Base-by-base conservation (phyloP, 306 rosid species). In the Inga laurina region DNA sequence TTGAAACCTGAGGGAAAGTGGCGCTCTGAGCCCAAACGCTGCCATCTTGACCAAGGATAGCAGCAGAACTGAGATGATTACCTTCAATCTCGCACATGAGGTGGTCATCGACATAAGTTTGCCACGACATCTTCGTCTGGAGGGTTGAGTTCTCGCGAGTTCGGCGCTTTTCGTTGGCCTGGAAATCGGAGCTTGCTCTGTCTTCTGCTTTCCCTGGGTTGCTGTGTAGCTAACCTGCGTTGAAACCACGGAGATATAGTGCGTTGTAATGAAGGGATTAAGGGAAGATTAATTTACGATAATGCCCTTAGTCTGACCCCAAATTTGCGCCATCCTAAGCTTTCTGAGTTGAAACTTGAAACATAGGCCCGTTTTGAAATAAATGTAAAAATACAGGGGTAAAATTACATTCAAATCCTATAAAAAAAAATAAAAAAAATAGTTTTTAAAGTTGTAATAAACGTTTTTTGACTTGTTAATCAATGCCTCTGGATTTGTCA, bases 11-110 rank as follows among this genome's bases (percentile, higher is more conserved):
- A 81, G 98, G 98, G 90, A 94, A 94, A 78, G 57, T 88, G 76
- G 85, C 0, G 87, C 97, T 94, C 90, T 94, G 95, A 39, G 98
- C 97, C 98, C 98, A 94, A 75, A 94, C 94, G 82, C 89, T 91
- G 56, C 98, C 98, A 78, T 92, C 97, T 1, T 79, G 95, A 82
- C 97, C 98, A 83, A 92, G 21, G 83, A 94, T 94, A 66, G 98
- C 98, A 0, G 98, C 94, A 46, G 91, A 80, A 46, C 81, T 65
- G 84, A 94, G 94, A 78, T 77, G 89, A 48, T 92, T 85, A 13
- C 94, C 94, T 27, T 93, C 98, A 35, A 92, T 90, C 0, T 94
- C 98, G 83, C 98, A 94, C 77, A 94, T 77, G 65, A 94, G 91
- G 79, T 94, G 98, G 3, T 94, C 98, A 61, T 94, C 98, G 5